Evolutionary conservation across 1,284 basidiomycete genomes (phyloP), one percentile per base, ranked within the genome.

Genomic region (Amylostereum areolatum): DNA sequence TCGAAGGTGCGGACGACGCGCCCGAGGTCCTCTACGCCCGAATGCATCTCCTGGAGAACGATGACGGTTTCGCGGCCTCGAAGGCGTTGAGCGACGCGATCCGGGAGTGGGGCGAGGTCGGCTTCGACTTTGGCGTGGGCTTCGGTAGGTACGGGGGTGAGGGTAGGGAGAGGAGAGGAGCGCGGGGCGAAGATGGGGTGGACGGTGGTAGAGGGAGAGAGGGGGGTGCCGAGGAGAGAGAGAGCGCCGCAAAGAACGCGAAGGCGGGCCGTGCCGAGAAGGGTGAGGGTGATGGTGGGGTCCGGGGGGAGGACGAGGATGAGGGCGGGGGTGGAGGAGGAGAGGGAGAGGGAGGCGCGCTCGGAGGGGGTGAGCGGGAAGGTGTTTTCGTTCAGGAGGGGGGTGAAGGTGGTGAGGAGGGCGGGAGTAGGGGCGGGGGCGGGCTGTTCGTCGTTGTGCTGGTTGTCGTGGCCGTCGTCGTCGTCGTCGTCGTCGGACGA

Each of bases 11-110:
- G 69, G 52, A 83, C 84, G 41, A 89, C 71, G 7, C 63, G 67
- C 1, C 83, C 84, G 0, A 89, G 65, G 6, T 80, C 79, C 55
- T 87, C 81, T 8, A 89, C 68, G 3, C 79, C 80, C 0, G 80
- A 81, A 24, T 58, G 60, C 2, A 79, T 60, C 25, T 76, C 73
- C 43, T 80, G 75, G 0, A 91, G 50, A 4, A 81, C 50, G n/a
- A 90, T 53, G 1, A 82, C 62, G 7, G 41, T 18, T 18, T 18
- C 18, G 18, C 18, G 18, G 18, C 18, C 18, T 18, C 18, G 18
- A 18, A 18, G 18, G 18, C 18, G 18, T 18, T 18, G 18, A 18
- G 18, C 18, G 18, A 18, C 18, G 18, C 18, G 18, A 18, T 18
- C 18, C 18, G 18, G 18, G 18, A 18, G 18, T 18, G 18, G 18